Evolutionary conservation across 2,329 filamentous ascomycete genomes (phyloP).

Genomic region (Hirsutella thompsonii): DNA sequence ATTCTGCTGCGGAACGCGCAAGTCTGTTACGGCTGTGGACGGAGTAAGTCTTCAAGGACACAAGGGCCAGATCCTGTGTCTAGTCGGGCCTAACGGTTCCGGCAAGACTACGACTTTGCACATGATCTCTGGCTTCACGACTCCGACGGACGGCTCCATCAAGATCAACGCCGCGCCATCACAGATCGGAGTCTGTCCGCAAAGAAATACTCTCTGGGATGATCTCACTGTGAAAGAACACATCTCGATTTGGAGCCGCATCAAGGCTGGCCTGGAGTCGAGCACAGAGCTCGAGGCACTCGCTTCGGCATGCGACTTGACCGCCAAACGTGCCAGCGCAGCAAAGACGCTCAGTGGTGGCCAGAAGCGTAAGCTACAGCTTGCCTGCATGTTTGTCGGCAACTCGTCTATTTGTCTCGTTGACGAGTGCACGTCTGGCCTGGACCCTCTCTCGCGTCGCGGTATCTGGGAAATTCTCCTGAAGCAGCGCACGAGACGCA

Average conservation of each 20-base stretch:
- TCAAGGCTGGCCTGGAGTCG: constrained; percentile 37
- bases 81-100: constrained; percentile 57
- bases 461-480: constrained; percentile 62
- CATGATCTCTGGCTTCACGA: constrained; percentile 51
- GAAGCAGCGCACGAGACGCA: constrained; percentile 45
- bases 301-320: constrained; percentile 45
- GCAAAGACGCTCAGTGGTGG: constrained; percentile 51
- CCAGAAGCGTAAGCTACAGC: constrained; percentile 56
- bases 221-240: constrained; percentile 53
- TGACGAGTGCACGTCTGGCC: constrained; percentile 56
- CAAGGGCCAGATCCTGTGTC: constrained; percentile 48
- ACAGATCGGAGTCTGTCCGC: constrained; percentile 45
- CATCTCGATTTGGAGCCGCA: constrained; percentile 46
- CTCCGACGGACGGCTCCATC: constrained; percentile 46
- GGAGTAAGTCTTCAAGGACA: constrained; percentile 44
- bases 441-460: constrained; percentile 52
- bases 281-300: constrained; percentile 34
- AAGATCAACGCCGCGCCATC: constrained; percentile 35
- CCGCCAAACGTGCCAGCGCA: constrained; percentile 39
- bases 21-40: constrained; percentile 42
- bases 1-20: constrained; percentile 15
- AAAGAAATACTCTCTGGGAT: constrained; percentile 57
- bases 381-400: constrained; percentile 61
- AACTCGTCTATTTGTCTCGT: constrained; percentile 54
- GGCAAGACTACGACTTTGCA: constrained; percentile 61